Percentiles rank a stretch among this genome's conserved stretches.
These are phyloP conservation scores for Staphylotrichum longicolle DNA, from an alignment of 495 filamentous ascomycete species.

Conservation along the genomic window DNA sequence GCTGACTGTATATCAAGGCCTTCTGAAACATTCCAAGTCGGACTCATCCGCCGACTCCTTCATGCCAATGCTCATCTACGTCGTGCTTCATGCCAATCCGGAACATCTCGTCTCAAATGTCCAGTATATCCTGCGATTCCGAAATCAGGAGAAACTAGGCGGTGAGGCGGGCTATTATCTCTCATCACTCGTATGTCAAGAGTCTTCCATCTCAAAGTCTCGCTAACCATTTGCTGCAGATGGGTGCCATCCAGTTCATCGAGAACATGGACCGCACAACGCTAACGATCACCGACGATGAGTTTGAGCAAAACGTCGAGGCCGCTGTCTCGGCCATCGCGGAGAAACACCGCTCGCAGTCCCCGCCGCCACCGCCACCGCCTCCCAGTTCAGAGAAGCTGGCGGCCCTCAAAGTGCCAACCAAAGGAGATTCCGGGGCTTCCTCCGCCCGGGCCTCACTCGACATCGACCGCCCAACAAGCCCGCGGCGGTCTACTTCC, in stretches of 20 bases:
- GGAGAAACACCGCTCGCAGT: constrained; percentile 68
- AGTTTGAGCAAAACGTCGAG: constrained; percentile 94
- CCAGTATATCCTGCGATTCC: constrained; percentile 94
- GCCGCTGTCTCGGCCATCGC: constrained; percentile 94
- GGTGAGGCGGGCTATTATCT: constrained; percentile 98
- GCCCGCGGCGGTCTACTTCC: constrained; percentile 43
- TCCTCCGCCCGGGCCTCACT: constrained; percentile 42
- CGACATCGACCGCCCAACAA: constrained; percentile 45
- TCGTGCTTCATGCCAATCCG: constrained; percentile 89
- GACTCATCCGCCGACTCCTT: constrained; percentile 97
- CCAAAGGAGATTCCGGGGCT: constrained; percentile 23
- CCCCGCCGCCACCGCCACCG: constrained; percentile 44
- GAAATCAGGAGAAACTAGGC: constrained; percentile 93
- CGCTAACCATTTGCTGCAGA: constrained; percentile 48
- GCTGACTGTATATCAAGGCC: constrained; percentile 51
- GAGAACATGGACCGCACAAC: constrained; percentile 93
- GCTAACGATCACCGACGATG: constrained; percentile 87
- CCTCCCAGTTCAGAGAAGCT: constrained; percentile 61
- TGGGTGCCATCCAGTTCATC: constrained; percentile 95
- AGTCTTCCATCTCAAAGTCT: background rate
- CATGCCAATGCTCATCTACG: constrained; percentile 92
- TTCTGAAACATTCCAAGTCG: constrained; percentile 84
- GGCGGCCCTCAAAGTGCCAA: constrained; percentile 44
- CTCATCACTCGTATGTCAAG: constrained; percentile 74
- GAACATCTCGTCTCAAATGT: constrained; percentile 96